Percentiles rank a stretch among this genome's conserved stretches.
phyloP scores from a whole-genome alignment of 129 eudicot genomes.

The Pulicaria dysenterica region DNA sequence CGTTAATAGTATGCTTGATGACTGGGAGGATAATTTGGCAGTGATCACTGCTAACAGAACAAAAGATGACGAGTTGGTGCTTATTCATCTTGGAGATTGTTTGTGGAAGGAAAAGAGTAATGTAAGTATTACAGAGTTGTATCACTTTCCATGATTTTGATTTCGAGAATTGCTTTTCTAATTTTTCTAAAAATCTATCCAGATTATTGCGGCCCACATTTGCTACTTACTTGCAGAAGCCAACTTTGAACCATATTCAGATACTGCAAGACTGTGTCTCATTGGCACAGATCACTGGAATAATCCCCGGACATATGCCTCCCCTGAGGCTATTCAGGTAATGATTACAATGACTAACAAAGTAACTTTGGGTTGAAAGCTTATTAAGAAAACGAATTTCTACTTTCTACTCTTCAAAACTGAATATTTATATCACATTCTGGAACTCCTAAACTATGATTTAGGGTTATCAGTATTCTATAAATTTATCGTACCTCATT shows the following conservation, averaged over 20 bases:
- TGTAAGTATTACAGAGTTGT: conserved; percentile 21
- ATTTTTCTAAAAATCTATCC: conserved; percentile 9
- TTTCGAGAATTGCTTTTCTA: background rate
- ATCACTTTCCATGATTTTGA: conserved; percentile 18
- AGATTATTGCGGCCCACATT: conserved; percentile 96
- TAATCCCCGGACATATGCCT: conserved; percentile 87
- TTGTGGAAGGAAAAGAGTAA: conserved; percentile 45
- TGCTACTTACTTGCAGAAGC: conserved; percentile 98
- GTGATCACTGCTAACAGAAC: conserved; percentile 49
- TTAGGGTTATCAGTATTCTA: background rate
- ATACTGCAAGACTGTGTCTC: conserved; percentile 91
- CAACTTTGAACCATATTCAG: conserved; percentile 82
- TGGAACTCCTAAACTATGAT: background rate
- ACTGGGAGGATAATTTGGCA: conserved; percentile 48
- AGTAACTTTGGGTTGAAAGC: background rate
- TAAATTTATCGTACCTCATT: background rate
- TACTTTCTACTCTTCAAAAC: background rate
- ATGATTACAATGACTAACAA: background rate
- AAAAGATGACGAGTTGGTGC: conserved; percentile 43
- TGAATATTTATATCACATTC: background rate
- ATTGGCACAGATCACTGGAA: conserved; percentile 93
- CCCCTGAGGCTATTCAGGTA: conserved; percentile 98
- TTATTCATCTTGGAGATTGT: conserved; percentile 50
- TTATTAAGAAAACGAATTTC: background rate
- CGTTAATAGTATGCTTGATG: conserved; percentile 67